Base-by-base conservation (phyloP, 768 basidiomycete species). In the Boletus sp. region DNA sequence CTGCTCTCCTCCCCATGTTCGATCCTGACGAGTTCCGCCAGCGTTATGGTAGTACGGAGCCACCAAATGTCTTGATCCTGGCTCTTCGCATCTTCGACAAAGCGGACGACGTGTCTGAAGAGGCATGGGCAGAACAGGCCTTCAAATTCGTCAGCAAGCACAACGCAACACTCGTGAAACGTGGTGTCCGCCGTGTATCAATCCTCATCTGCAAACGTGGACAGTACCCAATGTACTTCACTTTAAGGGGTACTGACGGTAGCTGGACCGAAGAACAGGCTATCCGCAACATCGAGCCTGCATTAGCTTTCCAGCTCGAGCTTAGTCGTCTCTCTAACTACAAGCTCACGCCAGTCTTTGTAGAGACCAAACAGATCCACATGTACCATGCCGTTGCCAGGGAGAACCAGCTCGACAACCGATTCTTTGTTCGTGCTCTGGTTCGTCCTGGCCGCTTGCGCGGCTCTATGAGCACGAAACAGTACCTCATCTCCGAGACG, bases 401-500 rank as follows among this genome's bases (percentile, higher is more conserved):
- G 55, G 97, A 98, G 77, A 98, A 98, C 74, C 90, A 96, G 61
- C 83, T 97, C n/a, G 97, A 99, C 72, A 92, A 84, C 61, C 85
- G 97, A 50, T 99, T 99, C 87, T 98, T 99, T 75, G 84, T 99
- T 50, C 94, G 97, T 55, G 97, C 93, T 27, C 80, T 99, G 54
- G 85, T 99, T 46, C 92, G 97, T 50, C 97, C 97, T 40, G 97
- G 97, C 51, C 90, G 96, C 52, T 83, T 98, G 34, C 84, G 88
- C 38, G 93, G 93, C 33, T 83, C 82, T 47, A 93, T 98, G 88
- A 93, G 86, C 71, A 93, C 86, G 49, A 90, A 93, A n/a, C 89
- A 98, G 72, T 99, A 98, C 75, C 88, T 99, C 67, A 90, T 99
- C 61, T 97, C 96, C 1, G 97, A 99, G 77, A 95, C 95, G 13